Base-by-base conservation (phyloP, 2,329 filamentous ascomycete species). In the Bipolaris cookei region DNA sequence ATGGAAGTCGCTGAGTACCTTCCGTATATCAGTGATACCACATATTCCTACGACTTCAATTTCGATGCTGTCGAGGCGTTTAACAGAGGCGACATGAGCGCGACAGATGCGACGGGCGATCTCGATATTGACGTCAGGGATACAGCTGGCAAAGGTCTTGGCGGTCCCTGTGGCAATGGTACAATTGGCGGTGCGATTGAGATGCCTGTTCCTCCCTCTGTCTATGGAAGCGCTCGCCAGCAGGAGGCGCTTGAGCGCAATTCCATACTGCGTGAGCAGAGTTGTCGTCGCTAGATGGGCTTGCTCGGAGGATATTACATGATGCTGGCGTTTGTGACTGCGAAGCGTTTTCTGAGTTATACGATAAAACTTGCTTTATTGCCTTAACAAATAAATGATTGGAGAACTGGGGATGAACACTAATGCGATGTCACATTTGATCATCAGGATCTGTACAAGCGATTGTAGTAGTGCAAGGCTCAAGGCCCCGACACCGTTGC, bases 181-280 rank as follows among this genome's bases (percentile, higher is more conserved):
- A 50, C 50, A 37, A 49, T 48, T 5, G 41, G 20, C 6, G 18
- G 20, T 5, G 18, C 34, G 0, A n/a, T 43, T 10, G 51, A 37
- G 37, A 56, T 51, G 38, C 55, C 41, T 23, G 16, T 28, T 16
- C 49, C 28, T 18, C 51, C 32, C 5, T 18, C 32, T 16, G 42
- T 42, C 11, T 57, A n/a, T 20, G 66, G 60, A 18, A 44, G 58
- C 5, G 35, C 23, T 10, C 59, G 65, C 11, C 65, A 69, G 54
- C 54, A 61, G 14, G 59, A 68, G 49, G 68, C 65, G 14, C 54
- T 67, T 2, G 41, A 63, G 39, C 67, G 64, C 35, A 61, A 59
- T 5, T 53, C 47, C 2, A 49, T 34, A 47, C 47, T 64, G 7
- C 50, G 39, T 5, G 44, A 47, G 18, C 39, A 54, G 21, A 56